Evolutionary conservation across 2,329 filamentous ascomycete species (phyloP).

Genomic region (Zymoseptoria passerinii): DNA sequence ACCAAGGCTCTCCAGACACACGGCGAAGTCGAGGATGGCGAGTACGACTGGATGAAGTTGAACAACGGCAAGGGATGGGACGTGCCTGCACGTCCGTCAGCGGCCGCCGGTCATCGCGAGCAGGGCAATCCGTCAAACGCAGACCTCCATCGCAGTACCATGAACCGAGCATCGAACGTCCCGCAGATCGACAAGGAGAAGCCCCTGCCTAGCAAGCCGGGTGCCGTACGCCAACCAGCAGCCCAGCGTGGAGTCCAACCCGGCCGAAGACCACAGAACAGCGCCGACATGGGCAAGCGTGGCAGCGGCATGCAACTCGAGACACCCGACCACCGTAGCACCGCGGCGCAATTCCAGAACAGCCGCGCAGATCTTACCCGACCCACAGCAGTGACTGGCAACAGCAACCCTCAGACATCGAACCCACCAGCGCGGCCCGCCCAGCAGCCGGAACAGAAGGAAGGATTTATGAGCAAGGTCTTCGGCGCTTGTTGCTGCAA

Average conservation of each 20-base stretch:
- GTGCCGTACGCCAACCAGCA: constrained; percentile 59
- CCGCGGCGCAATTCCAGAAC: constrained; percentile 93
- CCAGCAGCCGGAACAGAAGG: constrained; percentile 56
- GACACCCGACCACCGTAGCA: constrained; percentile 66
- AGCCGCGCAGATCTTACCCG: constrained; percentile 56
- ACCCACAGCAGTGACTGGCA: constrained; percentile 5
- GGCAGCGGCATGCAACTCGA: constrained; percentile 73
- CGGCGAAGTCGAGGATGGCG: constrained; percentile 90
- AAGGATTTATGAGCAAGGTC: constrained; percentile 80
- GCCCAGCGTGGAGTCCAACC: constrained; percentile 47
- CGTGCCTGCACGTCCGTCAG: constrained; percentile 58
- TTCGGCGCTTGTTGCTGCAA: constrained; percentile 91
- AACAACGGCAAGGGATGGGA: constrained; percentile 92
- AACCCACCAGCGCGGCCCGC: constrained; percentile 9
- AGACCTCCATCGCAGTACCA: constrained; percentile 54
- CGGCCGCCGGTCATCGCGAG: constrained; percentile 70
- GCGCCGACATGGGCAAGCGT: constrained; percentile 50
- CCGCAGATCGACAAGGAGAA: constrained; percentile 26
- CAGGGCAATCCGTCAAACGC: constrained; percentile 70
- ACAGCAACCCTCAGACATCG: constrained; percentile 7
- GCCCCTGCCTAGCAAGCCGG: constrained; percentile 47
- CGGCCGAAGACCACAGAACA: constrained; percentile 25
- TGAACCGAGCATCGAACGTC: constrained; percentile 56
- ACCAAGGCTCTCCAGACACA: constrained; percentile 91
- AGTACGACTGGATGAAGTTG: constrained; percentile 99